Conservation (phyloP, 176 grass and related monocot genomes). For the Carex pumila region DNA sequence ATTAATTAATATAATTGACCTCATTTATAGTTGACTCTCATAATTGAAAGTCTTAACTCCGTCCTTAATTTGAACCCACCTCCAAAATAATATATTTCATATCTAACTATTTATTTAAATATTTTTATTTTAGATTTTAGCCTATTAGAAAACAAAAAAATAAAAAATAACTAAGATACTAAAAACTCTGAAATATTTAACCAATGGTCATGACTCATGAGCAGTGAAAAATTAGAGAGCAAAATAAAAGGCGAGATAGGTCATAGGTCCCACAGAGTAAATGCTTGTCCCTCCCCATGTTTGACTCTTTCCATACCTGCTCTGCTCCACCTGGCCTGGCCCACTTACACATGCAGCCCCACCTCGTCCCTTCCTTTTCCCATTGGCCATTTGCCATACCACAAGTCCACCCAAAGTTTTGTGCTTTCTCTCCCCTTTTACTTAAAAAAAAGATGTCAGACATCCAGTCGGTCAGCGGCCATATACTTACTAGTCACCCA, state of each 20-base stretch:
- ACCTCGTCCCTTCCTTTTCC: not conserved
- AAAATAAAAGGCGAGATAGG: not conserved
- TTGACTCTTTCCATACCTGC: not conserved
- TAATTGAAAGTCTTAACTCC: no score
- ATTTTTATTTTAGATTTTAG: no score
- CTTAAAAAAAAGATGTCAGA: not conserved
- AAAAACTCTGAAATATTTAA: no score
- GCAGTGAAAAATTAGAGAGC: not conserved
- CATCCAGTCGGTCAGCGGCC: not conserved
- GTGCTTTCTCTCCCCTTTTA: not conserved
- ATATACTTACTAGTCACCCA: not conserved
- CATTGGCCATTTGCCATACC: not conserved
- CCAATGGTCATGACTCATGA: no score
- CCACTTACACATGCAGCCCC: not conserved
- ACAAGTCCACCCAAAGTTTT: not conserved
- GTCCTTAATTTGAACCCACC: no score
- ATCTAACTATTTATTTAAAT: no score
- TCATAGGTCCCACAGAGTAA: not conserved
- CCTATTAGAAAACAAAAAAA: no score
- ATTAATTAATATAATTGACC: no score
- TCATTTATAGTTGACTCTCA: no score
- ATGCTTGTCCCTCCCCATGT: conserved; percentile 4
- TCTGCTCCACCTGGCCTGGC: not conserved
- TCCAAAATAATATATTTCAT: no score
- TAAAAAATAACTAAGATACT: no score